A percentile compares a stretch with the other conserved stretches of the same genome.
These are phyloP conservation scores for Angophora floribunda DNA, from an alignment of 345 rosid genomes.

Conservation along the genomic window DNA sequence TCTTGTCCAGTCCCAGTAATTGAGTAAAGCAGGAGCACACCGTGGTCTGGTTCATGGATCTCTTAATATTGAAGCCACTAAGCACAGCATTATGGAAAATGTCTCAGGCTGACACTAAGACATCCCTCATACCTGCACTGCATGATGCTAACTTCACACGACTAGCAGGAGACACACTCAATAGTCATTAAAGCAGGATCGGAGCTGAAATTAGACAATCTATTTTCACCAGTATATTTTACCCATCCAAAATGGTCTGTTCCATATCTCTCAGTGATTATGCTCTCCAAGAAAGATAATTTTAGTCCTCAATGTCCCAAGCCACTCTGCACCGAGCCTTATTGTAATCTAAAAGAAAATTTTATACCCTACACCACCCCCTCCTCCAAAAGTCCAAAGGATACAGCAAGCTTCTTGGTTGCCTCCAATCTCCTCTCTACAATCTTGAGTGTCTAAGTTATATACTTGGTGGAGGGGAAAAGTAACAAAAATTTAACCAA, in stretches of 20 bases:
- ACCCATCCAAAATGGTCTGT: not conserved
- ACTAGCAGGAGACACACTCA: not conserved
- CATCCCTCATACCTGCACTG: not conserved
- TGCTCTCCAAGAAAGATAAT: not conserved
- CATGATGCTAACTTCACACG: not conserved
- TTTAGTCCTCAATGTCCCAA: not conserved
- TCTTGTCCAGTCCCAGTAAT: not conserved
- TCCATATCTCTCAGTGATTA: not conserved
- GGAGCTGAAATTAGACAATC: not conserved
- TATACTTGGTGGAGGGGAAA: not conserved
- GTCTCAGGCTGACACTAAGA: not conserved
- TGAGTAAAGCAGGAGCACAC: not conserved
- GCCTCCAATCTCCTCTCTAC: not conserved
- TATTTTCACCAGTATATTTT: not conserved
- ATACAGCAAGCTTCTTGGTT: not conserved
- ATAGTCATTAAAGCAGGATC: not conserved
- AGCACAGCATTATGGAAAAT: not conserved
- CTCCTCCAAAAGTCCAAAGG: not conserved
- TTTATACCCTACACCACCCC: not conserved
- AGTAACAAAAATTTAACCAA: not conserved
- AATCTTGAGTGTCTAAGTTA: not conserved
- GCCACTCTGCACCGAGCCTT: not conserved
- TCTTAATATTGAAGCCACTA: not conserved
- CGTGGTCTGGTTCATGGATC: not conserved
- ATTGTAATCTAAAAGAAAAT: not conserved